Percentiles rank a stretch among this genome's conserved stretches.
These are phyloP conservation scores for Cerioporus squamosus DNA, from an alignment of 1,284 basidiomycete genomes.

Conservation along the genomic window DNA sequence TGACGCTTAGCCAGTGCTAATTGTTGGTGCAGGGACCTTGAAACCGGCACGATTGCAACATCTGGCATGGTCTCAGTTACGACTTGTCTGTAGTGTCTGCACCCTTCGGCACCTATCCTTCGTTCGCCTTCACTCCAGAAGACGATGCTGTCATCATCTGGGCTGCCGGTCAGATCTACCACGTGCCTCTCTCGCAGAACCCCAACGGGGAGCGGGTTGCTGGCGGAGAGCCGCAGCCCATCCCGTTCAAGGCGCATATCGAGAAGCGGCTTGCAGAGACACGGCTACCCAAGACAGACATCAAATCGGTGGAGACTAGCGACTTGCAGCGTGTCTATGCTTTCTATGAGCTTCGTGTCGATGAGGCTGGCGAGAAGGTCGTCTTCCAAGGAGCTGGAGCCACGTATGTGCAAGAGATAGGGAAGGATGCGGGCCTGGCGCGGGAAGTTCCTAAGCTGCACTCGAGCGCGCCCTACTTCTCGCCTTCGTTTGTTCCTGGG, in stretches of 20 bases:
- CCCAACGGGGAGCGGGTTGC: slow-evolving; percentile 51
- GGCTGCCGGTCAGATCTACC: slow-evolving; percentile 71
- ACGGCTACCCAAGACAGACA: slow-evolving; percentile 46
- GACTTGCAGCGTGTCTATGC: slow-evolving; percentile 58
- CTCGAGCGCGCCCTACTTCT: slow-evolving; percentile 59
- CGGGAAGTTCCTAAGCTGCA: slow-evolving; percentile 52
- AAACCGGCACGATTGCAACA: slow-evolving; percentile 65
- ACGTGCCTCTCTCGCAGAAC: slow-evolving; percentile 58
- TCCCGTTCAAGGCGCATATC: slow-evolving; percentile 64
- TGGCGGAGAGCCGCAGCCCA: slow-evolving; percentile 46
- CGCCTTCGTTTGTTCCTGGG: slow-evolving; percentile 64
- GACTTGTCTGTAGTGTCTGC: slow-evolving; percentile 65
- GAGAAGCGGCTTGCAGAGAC: slow-evolving; percentile 68
- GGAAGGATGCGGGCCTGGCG: slow-evolving; percentile 28
- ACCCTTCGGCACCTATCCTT: slow-evolving; percentile 78
- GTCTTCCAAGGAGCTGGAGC: slow-evolving; percentile 61
- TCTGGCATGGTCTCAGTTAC: slow-evolving; percentile 73
- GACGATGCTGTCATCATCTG: slow-evolving; percentile 71
- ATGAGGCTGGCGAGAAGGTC: slow-evolving; percentile 52
- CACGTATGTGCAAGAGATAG: slow-evolving; percentile 52
- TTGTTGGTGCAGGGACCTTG: slow-evolving; percentile 54
- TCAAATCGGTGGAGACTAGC: slow-evolving; percentile 56
- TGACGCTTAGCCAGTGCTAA: neutral
- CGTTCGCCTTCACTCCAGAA: slow-evolving; percentile 66
- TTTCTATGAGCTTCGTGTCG: slow-evolving; percentile 61